Base-by-base conservation (phyloP, 208 protist species). In the Leishmania braziliensis region DNA sequence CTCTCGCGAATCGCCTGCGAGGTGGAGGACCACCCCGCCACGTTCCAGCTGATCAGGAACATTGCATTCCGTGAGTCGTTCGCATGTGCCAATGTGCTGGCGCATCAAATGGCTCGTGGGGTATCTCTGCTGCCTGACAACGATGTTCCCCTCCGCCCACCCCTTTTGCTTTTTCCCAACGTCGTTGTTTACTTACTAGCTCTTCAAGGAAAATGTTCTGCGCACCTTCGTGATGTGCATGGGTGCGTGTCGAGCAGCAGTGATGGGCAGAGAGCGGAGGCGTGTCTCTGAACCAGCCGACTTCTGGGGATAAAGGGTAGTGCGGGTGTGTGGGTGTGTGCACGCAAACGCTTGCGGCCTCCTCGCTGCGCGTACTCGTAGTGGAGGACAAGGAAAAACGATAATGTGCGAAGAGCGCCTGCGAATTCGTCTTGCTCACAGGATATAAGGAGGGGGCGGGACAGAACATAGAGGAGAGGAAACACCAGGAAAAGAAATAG, bases 1-100 rank as follows among this genome's bases (percentile, higher is more conserved):
- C 91, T 90, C 73, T 93, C 90, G 5, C 92, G 90, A 39, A 96
- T 94, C 12, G 87, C 78, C 70, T 79, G 76, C 18, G 90, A 83
- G 3, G 92, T 96, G 23, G 95, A 90, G 0, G 92, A 92, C 93
- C 95, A 97, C 12, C 93, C 95, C 8, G 95, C 95, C 23, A 96
- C 93, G 80, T 97, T 97, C 93, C 95, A 97, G 81, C 93, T 96
- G 46, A 97, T 90, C 20, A 97, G 58, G 77, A 92, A 91, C 94
- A 97, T 96, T 36, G 23, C 26, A 51, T 51, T 14, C 23, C 3
- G 33, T 23, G 48, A 23, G 69, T n/a, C 33, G 0, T 53, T 29
- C 26, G 69, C 46, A 46, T 26, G 36, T 29, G 46, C 5, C 20
- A 29, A n/a, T 23, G 39, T 50, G 16, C 20, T 33, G 23, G 23